phyloP scores from a whole-genome alignment of 345 rosid species.

The Populus tremula region DNA sequence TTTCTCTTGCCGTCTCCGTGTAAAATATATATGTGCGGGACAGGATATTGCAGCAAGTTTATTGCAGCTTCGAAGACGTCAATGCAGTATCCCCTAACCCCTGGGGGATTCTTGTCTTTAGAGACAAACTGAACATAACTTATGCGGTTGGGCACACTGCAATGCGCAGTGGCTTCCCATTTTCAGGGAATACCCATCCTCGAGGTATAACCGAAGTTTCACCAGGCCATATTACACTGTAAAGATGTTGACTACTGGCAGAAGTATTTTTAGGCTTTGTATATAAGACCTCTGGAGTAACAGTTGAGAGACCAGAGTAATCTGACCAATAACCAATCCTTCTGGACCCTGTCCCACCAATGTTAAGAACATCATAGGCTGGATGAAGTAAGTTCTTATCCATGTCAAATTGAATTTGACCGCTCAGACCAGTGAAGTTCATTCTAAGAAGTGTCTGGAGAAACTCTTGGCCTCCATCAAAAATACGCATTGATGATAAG shows the following conservation, averaged over 20 bases:
- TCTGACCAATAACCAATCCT: constrained; percentile 94
- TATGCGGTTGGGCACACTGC: constrained; percentile 83
- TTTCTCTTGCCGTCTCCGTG: constrained; percentile 63
- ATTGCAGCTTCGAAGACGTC: constrained; percentile 93
- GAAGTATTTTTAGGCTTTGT: constrained; percentile 51
- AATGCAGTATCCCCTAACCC: constrained; percentile 80
- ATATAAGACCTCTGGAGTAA: constrained; percentile 60
- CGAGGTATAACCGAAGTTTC: constrained; percentile 49
- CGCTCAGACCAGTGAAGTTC: constrained; percentile 73
- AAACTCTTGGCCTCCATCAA: constrained; percentile 68
- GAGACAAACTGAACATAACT: constrained; percentile 52
- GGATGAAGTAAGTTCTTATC: constrained; percentile 62
- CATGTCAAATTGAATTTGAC: constrained; percentile 52
- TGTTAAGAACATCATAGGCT: constrained; percentile 73
- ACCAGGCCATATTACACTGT: constrained; percentile 81
- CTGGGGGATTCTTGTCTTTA: constrained; percentile 57
- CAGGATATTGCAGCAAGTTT: constrained; percentile 78
- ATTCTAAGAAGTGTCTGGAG: constrained; percentile 52
- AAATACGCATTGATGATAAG: constrained; percentile 53
- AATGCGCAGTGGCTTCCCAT: constrained; percentile 69
- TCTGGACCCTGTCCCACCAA: constrained; percentile 53
- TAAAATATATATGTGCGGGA: constrained; percentile 57
- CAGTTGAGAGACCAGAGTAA: constrained; percentile 62
- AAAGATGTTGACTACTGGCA: constrained; percentile 47
- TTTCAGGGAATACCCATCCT: constrained; percentile 93